These are phyloP conservation scores for Magnusiomyces suaveolens DNA, from an alignment of 1,139 yeast species.

Conservation along the genomic window DNA sequence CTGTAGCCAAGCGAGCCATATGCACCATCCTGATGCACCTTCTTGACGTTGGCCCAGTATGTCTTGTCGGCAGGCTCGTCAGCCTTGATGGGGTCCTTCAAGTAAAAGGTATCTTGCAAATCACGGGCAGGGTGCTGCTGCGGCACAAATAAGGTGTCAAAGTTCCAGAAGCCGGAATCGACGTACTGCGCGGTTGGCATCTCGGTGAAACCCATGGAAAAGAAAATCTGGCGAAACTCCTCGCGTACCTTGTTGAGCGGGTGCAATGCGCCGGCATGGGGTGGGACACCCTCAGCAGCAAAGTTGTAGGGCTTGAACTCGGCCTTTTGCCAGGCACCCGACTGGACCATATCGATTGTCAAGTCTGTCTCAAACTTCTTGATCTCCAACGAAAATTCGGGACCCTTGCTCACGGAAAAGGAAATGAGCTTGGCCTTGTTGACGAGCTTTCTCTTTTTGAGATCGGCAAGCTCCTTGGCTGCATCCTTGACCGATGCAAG, in stretches of 20 bases:
- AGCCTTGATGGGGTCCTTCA: slow-evolving; percentile 81
- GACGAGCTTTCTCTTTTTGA: slow-evolving; percentile 88
- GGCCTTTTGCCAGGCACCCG: slow-evolving; percentile 72
- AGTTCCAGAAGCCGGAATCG: slow-evolving; percentile 98
- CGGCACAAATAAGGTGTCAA: slow-evolving; percentile 90
- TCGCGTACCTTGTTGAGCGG: slow-evolving; percentile 94
- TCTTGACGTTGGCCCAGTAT: slow-evolving; percentile 68
- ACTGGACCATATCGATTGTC: slow-evolving; percentile 77
- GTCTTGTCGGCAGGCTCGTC: slow-evolving; percentile 69
- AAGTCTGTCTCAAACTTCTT: slow-evolving; percentile 83
- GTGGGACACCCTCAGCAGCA: slow-evolving; percentile 84
- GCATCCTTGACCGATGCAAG: slow-evolving; percentile 34
- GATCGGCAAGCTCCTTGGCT: slow-evolving; percentile 64
- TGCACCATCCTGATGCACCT: slow-evolving; percentile 83
- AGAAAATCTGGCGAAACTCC: slow-evolving; percentile 95
- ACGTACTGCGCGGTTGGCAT: slow-evolving; percentile 98
- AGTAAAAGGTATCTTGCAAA: slow-evolving; percentile 92
- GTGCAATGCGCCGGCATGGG: slow-evolving; percentile 87
- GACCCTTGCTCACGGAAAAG: slow-evolving; percentile 68
- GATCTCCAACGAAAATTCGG: slow-evolving; percentile 73
- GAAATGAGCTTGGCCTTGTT: slow-evolving; percentile 63
- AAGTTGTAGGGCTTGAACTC: slow-evolving; percentile 93
- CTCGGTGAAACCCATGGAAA: slow-evolving; percentile 95
- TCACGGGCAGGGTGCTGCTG: slow-evolving; percentile 99
- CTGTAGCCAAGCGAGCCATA: slow-evolving; percentile 95